Evolutionary conservation across 352 stramenopile genomes (phyloP).

Genomic region (Pythium sp.): DNA sequence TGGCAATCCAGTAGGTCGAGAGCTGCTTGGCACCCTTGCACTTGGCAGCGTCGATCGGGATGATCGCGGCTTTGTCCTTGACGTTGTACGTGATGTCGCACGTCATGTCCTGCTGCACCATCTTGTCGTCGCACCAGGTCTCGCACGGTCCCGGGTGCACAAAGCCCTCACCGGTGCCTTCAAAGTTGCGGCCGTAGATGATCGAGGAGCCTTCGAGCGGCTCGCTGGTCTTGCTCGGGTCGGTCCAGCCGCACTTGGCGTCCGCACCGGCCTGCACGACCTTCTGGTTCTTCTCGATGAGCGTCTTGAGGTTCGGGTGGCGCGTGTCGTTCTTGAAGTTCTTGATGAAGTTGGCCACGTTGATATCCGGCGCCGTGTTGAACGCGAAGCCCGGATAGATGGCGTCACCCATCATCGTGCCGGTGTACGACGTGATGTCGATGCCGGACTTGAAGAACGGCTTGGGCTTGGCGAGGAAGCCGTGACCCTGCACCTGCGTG

Average conservation of each 20-base stretch:
- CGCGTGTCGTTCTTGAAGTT: conserved; percentile 34
- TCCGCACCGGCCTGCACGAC: conserved; percentile 25
- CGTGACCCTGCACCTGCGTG: conserved; percentile 27
- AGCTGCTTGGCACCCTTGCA: conserved; percentile 36
- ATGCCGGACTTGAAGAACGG: conserved; percentile 29
- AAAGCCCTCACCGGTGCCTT: conserved; percentile 32
- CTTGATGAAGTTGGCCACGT: conserved; percentile 36
- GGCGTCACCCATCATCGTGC: conserved; percentile 38
- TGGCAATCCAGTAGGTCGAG: conserved; percentile 54
- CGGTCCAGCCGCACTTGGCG: conserved; percentile 37
- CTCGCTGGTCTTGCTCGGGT: conserved; percentile 32
- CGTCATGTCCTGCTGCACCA: conserved; percentile 32
- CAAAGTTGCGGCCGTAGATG: conserved; percentile 35
- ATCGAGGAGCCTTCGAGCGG: conserved; percentile 32
- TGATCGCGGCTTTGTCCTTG: conserved; percentile 12
- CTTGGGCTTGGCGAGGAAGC: conserved; percentile 38
- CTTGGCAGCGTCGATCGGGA: conserved; percentile 36
- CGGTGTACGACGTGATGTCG: conserved; percentile 40
- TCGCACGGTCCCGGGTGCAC: conserved; percentile 37
- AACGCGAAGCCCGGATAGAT: conserved; percentile 34
- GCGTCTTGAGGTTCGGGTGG: conserved; percentile 35
- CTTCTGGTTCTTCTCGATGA: conserved; percentile 37
- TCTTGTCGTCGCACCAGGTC: conserved; percentile 42
- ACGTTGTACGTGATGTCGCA: conserved; percentile 23
- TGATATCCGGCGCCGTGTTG: conserved; percentile 27